Evolutionary conservation across 768 basidiomycete genomes (phyloP).

Genomic region (Hydnum rufescens): DNA sequence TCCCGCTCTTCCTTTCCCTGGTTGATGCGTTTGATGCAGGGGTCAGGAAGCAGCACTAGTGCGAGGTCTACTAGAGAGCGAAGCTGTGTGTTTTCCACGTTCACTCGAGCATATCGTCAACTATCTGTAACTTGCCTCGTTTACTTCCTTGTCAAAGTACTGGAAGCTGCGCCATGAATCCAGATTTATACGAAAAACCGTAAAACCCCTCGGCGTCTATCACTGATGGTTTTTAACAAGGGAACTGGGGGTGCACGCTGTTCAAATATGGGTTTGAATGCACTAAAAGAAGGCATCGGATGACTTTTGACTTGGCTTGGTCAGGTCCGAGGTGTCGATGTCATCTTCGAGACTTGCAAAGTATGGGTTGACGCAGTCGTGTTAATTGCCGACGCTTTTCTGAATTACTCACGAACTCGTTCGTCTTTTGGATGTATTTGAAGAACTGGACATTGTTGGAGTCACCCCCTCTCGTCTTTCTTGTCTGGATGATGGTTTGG

Average conservation of each 20-base stretch:
- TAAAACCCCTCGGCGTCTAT: conserved; percentile 81
- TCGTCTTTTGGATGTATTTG: conserved; percentile 99
- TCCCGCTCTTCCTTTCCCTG: conserved; percentile 89
- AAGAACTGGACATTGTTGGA: conserved; percentile 97
- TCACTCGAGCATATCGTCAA: conserved; percentile 14
- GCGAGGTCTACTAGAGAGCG: conserved; percentile 74
- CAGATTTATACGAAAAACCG: conserved; percentile 99
- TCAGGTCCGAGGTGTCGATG: conserved; percentile 41
- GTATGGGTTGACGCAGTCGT: conserved; percentile 80
- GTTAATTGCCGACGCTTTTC: conserved; percentile 89
- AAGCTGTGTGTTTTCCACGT: conserved; percentile 61
- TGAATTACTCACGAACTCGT: conserved; percentile 71
- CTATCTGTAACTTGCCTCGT: conserved; percentile 89
- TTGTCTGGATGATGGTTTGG: conserved; percentile 97
- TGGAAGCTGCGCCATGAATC: conserved; percentile 97
- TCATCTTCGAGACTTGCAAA: conserved; percentile 60
- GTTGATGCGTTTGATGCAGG: conserved; percentile 93
- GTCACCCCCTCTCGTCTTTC: conserved; percentile 62
- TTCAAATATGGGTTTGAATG: conserved; percentile 67
- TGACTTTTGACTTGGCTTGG: conserved; percentile 34
- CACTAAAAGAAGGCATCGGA: conserved; percentile 69
- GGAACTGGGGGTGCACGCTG: conserved; percentile 77
- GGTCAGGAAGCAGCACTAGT: conserved; percentile 60
- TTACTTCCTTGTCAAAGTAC: conserved; percentile 94
- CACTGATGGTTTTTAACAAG: conserved; percentile 45